A percentile compares a stretch with the other conserved stretches of the same genome.
Evolutionary conservation across 352 stramenopile genomes (phyloP).

Genomic region (Phytophthora constricta): DNA sequence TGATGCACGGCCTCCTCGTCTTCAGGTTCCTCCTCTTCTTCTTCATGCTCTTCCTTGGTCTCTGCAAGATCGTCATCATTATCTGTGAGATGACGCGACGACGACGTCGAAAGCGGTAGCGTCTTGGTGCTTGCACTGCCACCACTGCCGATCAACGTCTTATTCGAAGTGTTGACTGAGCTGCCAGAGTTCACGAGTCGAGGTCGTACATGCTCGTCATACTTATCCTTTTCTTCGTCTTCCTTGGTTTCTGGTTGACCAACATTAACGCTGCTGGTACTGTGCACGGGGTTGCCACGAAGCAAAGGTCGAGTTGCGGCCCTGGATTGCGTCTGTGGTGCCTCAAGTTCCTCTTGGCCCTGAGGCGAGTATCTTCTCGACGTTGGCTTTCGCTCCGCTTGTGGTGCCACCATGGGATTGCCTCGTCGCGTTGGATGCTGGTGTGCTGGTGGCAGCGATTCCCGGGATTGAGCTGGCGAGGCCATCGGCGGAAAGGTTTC

Average conservation of each 20-base stretch:
- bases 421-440: slow-evolving; percentile 13
- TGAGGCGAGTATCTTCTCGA: slow-evolving; percentile 20
- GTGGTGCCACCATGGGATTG: slow-evolving; percentile 1
- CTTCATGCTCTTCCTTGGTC: slow-evolving; percentile 42
- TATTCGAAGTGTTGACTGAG: slow-evolving; percentile 54
- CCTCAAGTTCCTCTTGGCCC: slow-evolving; percentile 21
- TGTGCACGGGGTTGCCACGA: slow-evolving; percentile 34
- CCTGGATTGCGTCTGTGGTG: slow-evolving; percentile 25
- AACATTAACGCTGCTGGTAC: slow-evolving; percentile 35
- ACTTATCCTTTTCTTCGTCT: slow-evolving; percentile 31
- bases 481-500: slow-evolving; percentile 32
- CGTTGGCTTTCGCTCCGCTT: slow-evolving; percentile 25
- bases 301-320: slow-evolving; percentile 30
- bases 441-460: slow-evolving; percentile 3
- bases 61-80: slow-evolving; percentile 40
- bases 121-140: slow-evolving; percentile 63
- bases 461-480: slow-evolving; percentile 6
- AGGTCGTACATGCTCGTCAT: slow-evolving; percentile 36
- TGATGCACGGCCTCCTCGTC: slow-evolving; percentile 37
- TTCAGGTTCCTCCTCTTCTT: slow-evolving; percentile 54
- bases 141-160: slow-evolving; percentile 52
- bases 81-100: slow-evolving; percentile 50
- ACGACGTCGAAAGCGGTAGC: slow-evolving; percentile 54
- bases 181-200: slow-evolving; percentile 37
- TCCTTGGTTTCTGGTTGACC: slow-evolving; percentile 21